Evolutionary conservation across 345 rosid species (phyloP).

Genomic region (Psidium friedrichsthalianum): DNA sequence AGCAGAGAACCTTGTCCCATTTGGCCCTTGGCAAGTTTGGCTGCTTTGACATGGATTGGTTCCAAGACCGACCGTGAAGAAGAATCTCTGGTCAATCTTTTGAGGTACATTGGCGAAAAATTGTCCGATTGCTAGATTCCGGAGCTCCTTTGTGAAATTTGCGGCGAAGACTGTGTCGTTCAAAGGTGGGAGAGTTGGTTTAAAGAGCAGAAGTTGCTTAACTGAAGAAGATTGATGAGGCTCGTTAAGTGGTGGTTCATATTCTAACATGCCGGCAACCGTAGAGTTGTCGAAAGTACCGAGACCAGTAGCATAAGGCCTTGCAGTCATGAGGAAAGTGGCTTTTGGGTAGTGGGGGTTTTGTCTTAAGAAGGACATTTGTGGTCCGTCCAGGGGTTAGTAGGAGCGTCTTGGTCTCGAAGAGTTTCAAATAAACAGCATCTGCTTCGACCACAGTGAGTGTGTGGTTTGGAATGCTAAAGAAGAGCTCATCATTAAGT

Average conservation of each 20-base stretch:
- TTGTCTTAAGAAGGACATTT: constrained; percentile 32
- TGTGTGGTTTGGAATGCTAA: constrained; percentile 40
- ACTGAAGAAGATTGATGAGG: constrained; percentile 10
- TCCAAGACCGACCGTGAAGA: constrained; percentile 48
- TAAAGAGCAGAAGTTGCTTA: constrained; percentile 30
- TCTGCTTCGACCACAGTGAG: constrained; percentile 33
- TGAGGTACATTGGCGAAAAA: constrained; percentile 53
- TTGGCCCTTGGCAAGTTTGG: constrained; percentile 64
- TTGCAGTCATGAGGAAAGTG: constrained; percentile 43
- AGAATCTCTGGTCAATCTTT: constrained; percentile 33
- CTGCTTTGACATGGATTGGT: constrained; percentile 40
- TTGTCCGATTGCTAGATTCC: constrained; percentile 24
- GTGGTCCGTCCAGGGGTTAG: constrained; percentile 38
- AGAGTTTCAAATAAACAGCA: constrained; percentile 28
- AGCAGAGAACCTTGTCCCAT: constrained; percentile 52
- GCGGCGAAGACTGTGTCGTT: constrained; percentile 46
- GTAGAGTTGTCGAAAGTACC: constrained; percentile 48
- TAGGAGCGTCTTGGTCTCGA: constrained; percentile 23
- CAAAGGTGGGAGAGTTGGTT: constrained; percentile 37
- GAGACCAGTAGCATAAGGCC: constrained; percentile 57
- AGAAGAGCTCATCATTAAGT: constrained; percentile 48
- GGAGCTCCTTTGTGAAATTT: constrained; percentile 32
- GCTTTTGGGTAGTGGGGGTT: constrained; percentile 26
- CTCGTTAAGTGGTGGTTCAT: constrained; percentile 7
- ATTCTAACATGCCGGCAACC: constrained; percentile 24